Base-by-base conservation (phyloP, 2,329 filamentous ascomycete genomes). In the Neopestalotiopsis rosae region DNA sequence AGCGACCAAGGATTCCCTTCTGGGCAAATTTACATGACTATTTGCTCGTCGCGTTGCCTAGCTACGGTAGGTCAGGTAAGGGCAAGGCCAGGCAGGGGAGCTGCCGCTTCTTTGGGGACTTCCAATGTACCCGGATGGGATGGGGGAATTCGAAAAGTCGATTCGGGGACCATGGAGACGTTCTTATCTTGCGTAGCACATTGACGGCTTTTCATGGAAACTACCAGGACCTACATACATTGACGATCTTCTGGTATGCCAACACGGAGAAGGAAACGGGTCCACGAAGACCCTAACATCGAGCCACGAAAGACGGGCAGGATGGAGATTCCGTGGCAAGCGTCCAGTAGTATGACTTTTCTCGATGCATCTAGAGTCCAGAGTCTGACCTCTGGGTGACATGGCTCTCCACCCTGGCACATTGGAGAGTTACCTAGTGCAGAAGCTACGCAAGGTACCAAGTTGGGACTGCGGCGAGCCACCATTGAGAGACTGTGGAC, bases 261-360 rank as follows among this genome's bases (percentile, higher is more conserved):
- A 52, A 52, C 45, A 52, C 45, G n/a, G n/a, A 52, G 45, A 28
- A 28, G 24, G 24, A 38, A 10, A 52, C 45, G 45, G 45, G 45
- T 24, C 45, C 45, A 52, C 45, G 45, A 52, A 52, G 45, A 52
- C 45, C 45, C 45, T 52, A n/a, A 17, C 45, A 17, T n/a, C 45
- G 45, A 52, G 45, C 45, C 45, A 52, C 45, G 45, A 52, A 24
- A 52, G 45, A 52, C 45, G 45, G 45, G 45, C 45, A 52, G 45
- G 45, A 52, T 52, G 45, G 45, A 52, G 17, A 52, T 52, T 20
- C 45, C 17, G 45, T 20, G 45, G 45, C 20, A 52, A 20, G 45
- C 20, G 45, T 52, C 45, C 45, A 52, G 45, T 52, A 52, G 45
- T 52, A 52, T 52, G 45, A 52, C 45, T 52, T 52, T 28, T 52